Evolutionary conservation across 2,329 filamentous ascomycete genomes (phyloP), one percentile per base, ranked within the genome.

Genomic region (Hypoxylon sp.): DNA sequence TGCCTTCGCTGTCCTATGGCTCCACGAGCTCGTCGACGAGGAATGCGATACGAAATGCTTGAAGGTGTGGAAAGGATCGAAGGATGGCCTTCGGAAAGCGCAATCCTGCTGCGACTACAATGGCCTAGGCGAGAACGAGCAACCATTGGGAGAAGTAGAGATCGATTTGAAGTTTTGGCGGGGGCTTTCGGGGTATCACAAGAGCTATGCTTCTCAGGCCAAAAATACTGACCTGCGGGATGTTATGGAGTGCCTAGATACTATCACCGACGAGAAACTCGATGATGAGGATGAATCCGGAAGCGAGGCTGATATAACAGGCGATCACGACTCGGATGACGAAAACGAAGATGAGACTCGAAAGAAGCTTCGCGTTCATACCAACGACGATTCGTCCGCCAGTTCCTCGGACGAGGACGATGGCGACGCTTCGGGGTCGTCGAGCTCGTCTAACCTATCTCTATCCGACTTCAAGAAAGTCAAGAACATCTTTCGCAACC

Each of bases 11-110:
- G 84, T 92, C 2, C 80, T 92, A 1, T 93, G 91, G 91, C 82
- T 93, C 17, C 87, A 88, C 69, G 88, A 92, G n/a, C 82, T 94
- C 0, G 80, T 84, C 0, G 91, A 94, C 63, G 91, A 92, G 65
- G 87, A 92, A 73, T 85, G 90, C 57, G 81, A 83, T 47, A 87
- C 85, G 0, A 73, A 91, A 8, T 84, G 83, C 3, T 75, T 94
- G 2, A 80, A 87, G 4, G 85, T 94, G 2, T 94, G 90, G 88
- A 90, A 89, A 74, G 89, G 90, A 24, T 85, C 91, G 71, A 82
- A 90, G 76, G 78, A 85, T 70, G 67, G 83, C 73, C 67, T 84
- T 65, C 72, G 72, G 75, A 68, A 80, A 77, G 69, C 81, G 65
- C 51, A 76, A 47, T 75, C 74, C 5, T 81, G 80, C 62, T 78